These are phyloP conservation scores for Neurospora sp. DNA, from an alignment of 495 filamentous ascomycete species.

Conservation along the genomic window DNA sequence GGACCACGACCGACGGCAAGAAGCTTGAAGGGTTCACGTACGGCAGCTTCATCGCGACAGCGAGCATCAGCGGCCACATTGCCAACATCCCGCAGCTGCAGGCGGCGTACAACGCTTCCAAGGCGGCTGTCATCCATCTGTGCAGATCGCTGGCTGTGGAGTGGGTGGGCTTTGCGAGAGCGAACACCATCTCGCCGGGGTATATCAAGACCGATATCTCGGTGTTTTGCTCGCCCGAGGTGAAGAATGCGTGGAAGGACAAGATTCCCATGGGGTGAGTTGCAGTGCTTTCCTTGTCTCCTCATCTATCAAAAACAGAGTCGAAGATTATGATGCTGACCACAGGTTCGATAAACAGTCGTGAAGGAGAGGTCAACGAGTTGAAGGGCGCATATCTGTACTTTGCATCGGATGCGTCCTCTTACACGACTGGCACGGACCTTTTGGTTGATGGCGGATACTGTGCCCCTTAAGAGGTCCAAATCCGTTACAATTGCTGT, in stretches of 20 bases:
- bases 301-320: not conserved
- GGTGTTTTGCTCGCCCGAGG: conserved; percentile 57
- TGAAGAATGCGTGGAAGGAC: conserved; percentile 63
- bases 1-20: conserved; percentile 55
- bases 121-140: conserved; percentile 77
- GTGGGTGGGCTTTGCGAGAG: conserved; percentile 77
- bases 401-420: conserved; percentile 70
- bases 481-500: not conserved
- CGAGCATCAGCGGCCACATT: conserved; percentile 77
- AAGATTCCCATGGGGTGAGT: conserved; percentile 76
- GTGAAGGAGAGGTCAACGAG: conserved; percentile 63
- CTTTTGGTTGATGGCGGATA: conserved; percentile 65
- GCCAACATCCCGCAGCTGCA: conserved; percentile 84
- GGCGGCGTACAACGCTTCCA: conserved; percentile 78
- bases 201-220: conserved; percentile 84
- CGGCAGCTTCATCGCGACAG: conserved; percentile 70
- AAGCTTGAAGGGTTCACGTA: conserved; percentile 54
- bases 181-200: conserved; percentile 74
- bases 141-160: conserved; percentile 77
- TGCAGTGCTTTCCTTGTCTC: not conserved
- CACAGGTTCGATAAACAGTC: conserved; percentile 20
- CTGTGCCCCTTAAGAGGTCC: conserved; percentile 25
- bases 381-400: conserved; percentile 87
- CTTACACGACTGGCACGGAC: conserved; percentile 77
- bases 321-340: not conserved